Evolutionary conservation across 345 rosid genomes (phyloP), one percentile per base, ranked within the genome.

Genomic region (Clausena lansium): DNA sequence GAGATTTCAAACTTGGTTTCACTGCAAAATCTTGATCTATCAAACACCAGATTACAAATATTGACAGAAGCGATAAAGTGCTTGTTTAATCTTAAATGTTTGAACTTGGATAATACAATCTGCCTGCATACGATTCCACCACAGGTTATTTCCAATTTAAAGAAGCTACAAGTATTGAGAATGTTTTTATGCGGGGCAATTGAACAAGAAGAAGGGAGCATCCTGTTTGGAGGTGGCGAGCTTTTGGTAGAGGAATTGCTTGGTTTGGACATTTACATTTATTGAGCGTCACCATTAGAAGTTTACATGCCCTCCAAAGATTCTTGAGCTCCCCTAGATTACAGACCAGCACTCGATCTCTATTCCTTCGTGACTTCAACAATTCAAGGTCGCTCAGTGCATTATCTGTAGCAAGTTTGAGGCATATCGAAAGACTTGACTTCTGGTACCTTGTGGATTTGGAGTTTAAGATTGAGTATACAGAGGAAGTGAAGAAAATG

Each of bases 21-120:
- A n/a, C 32, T 67, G 14, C 71, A 67, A 22, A 27, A 67, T 39
- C 71, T 67, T 38, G 35, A 24, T 47, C 45, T 82, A 7, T 80
- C 81, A 9, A 5, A 8, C 22, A 82, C 87, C 11, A 11, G 67
- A 2, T 73, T 81, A 25, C 7, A 2, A n/a, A 59, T 47, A 45
- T 67, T 84, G 22, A 85, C 85, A 11, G 10, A 9, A 7, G 73
- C 65, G 77, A 30, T 84, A 15, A 77, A 77, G 78, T 60, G 65
- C 64, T 72, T 82, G 81, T 71, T 15, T 14, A 70, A 64, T 33
- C 71, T 84, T 59, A 74, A 24, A 38, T 73, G 67, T 35, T 55
- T 82, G 32, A 71, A 76, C 28, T 36, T 79, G 57, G 81, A 79
- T 7, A 82, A 1, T 8, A 7, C 0, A 57, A 25, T 52, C 80